Evolutionary conservation across 2,329 filamentous ascomycete species (phyloP).

Genomic region (Ophiostoma ips): DNA sequence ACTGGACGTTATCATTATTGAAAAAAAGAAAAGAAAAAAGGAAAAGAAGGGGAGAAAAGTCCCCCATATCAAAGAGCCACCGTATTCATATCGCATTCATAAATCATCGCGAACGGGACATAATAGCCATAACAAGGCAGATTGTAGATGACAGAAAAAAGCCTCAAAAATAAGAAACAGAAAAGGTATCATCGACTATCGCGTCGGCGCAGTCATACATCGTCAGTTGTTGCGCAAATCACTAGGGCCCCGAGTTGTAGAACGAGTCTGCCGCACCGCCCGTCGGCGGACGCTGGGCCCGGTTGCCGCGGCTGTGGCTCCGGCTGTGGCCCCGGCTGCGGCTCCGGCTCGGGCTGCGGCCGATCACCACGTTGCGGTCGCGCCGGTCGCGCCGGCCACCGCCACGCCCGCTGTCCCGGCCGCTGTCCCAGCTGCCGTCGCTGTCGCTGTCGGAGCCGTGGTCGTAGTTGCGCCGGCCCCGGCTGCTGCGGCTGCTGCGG

Average conservation of each 20-base stretch:
- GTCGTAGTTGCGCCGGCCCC: not conserved
- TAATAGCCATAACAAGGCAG: too few species aligned
- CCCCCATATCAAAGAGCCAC: too few species aligned
- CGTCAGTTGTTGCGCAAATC: not conserved
- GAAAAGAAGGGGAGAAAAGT: too few species aligned
- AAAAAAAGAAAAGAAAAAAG: too few species aligned
- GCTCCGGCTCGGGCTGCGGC: conserved; percentile 9
- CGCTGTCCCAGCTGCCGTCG: conserved; percentile 4
- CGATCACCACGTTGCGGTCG: conserved; percentile 8
- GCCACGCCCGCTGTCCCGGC: conserved; percentile 9
- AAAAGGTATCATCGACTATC: too few species aligned
- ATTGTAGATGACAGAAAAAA: too few species aligned
- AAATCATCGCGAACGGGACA: too few species aligned
- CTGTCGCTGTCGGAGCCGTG: conserved; percentile 15
- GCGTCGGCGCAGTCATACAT: too few species aligned
- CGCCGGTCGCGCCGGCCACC: conserved; percentile 13
- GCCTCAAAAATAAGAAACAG: not conserved
- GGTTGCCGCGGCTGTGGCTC: not conserved
- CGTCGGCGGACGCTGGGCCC: conserved; percentile 4
- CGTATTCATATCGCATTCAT: too few species aligned
- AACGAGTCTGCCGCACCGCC: conserved; percentile 12
- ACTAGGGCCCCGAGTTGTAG: conserved; percentile 3
- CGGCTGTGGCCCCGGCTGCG: conserved; percentile 5
- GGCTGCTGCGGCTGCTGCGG: not conserved
- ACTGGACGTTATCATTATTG: too few species aligned